Base-by-base conservation (phyloP, 441 rosid species). In the Breynia disticha region DNA sequence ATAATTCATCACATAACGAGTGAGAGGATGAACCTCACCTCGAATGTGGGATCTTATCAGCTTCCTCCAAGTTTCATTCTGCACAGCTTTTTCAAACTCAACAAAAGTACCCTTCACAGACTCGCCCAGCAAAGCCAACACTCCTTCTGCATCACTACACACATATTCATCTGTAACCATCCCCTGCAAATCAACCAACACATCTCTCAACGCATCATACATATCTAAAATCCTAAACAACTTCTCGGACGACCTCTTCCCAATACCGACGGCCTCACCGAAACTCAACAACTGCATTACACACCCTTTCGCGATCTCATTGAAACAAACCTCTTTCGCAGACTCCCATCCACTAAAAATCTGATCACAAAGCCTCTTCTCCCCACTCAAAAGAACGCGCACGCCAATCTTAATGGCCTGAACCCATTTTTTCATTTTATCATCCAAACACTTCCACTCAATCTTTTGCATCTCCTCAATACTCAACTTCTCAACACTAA, bases 381-480 rank as follows among this genome's bases (percentile, higher is more conserved):
- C 99, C 13, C 99, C 90, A 16, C 72, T 70, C 48, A 94, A 59
- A 69, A 89, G 84, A 59, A 83, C 89, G 71, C 84, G 75, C 41
- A 75, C 78, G 12, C 74, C 67, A 46, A 87, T 72, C 77, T 94
- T 94, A 52, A 85, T 71, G 22, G 99, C 97, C 61, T 78, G 99
- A 32, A 78, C 70, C 99, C 99, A 94, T 59, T 80, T 90, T 84
- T 82, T 94, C 97, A 94, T 89, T 75, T 87, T 94, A 79, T 94
- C 97, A 70, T 94, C 95, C 90, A 94, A 76, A 52, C 63, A 54
- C 38, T 65, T 84, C 97, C 96, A 89, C 55, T 82, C 97, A 61
- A 94, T 85, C 67, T 71, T 89, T 68, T 90, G 97, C 10, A 94
- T 95, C 50, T 94, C 97, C 67, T 94, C 99, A 12, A 94, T 94